Evolutionary conservation across 1,139 yeast species (phyloP).

Genomic region (Eremothecium coryli): DNA sequence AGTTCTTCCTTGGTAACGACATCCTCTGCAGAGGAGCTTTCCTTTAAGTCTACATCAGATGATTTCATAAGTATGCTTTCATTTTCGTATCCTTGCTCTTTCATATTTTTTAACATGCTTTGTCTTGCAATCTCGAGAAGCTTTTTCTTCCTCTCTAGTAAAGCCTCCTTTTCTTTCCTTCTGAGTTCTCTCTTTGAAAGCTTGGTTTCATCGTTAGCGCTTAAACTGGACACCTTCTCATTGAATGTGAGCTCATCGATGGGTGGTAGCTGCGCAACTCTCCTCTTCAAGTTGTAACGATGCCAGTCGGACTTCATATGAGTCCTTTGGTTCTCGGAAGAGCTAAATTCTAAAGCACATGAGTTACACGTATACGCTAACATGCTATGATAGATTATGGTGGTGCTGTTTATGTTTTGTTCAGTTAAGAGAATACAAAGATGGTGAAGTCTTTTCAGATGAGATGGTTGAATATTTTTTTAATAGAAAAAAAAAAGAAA

Average conservation of each 20-base stretch:
- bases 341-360: conserved; percentile 68
- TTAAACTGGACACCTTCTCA: conserved; percentile 51
- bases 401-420: too few species aligned
- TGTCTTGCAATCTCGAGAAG: conserved; percentile 53
- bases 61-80: conserved; percentile 6
- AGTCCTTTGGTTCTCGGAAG: conserved; percentile 70
- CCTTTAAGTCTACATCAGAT: conserved; percentile 24
- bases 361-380: conserved; percentile 72
- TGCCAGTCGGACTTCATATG: conserved; percentile 94
- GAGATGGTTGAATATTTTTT: too few species aligned
- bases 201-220: conserved; percentile 43
- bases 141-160: conserved; percentile 52
- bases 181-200: conserved; percentile 56
- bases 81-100: conserved; percentile 7
- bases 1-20: conserved; percentile 11
- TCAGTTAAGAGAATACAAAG: not conserved
- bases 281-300: conserved; percentile 82
- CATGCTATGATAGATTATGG: too few species aligned
- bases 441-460: not conserved
- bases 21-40: conserved; percentile 14
- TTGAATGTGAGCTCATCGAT: conserved; percentile 70
- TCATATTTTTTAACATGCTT: conserved; percentile 37
- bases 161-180: conserved; percentile 54
- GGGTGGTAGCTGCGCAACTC: conserved; percentile 82
- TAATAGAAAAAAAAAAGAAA: too few species aligned